Evolutionary conservation across 768 basidiomycete genomes (phyloP).

Genomic region (Tricholoma matsutake): DNA sequence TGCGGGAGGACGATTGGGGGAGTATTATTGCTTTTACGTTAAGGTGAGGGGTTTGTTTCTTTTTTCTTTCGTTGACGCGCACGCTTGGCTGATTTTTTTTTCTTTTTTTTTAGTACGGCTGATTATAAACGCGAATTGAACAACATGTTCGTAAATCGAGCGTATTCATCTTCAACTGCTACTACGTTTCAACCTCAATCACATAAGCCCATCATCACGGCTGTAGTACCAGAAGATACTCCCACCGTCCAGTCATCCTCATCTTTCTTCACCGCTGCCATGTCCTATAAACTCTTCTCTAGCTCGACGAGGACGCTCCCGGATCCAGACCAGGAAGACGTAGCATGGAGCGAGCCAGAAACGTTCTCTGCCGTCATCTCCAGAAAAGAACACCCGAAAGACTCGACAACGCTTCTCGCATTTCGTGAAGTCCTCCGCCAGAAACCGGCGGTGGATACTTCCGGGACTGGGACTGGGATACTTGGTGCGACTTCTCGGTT

Average conservation of each 20-base stretch:
- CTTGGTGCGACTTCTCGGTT: slow-evolving; percentile 1
- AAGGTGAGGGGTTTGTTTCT: slow-evolving; percentile 41
- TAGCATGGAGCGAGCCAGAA: slow-evolving; percentile 61
- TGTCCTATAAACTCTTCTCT: slow-evolving; percentile 49
- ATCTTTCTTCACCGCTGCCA: slow-evolving; percentile 47
- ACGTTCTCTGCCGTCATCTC: slow-evolving; percentile 56
- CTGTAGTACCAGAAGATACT: not conserved
- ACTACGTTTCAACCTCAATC: not conserved
- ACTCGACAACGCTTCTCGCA: slow-evolving; percentile 53
- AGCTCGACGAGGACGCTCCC: slow-evolving; percentile 37
- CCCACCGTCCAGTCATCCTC: slow-evolving; percentile 27
- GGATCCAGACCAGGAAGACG: slow-evolving; percentile 60
- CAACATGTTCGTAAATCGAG: slow-evolving; percentile 29
- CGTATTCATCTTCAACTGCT: slow-evolving; percentile 22
- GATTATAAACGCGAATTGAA: slow-evolving; percentile 56
- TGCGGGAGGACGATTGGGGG: slow-evolving; percentile 72
- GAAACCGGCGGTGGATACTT: slow-evolving; percentile 38
- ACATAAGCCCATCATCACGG: not conserved
- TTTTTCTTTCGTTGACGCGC: not conserved
- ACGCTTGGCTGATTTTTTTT: slow-evolving; percentile 1
- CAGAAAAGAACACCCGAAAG: slow-evolving; percentile 61
- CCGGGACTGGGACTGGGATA: slow-evolving; percentile 1
- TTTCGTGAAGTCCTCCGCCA: slow-evolving; percentile 62
- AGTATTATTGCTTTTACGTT: slow-evolving; percentile 77
- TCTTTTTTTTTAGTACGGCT: slow-evolving; percentile 39